phyloP scores from a whole-genome alignment of 2,329 filamentous ascomycete species.

The Hypoxylon sp. region DNA sequence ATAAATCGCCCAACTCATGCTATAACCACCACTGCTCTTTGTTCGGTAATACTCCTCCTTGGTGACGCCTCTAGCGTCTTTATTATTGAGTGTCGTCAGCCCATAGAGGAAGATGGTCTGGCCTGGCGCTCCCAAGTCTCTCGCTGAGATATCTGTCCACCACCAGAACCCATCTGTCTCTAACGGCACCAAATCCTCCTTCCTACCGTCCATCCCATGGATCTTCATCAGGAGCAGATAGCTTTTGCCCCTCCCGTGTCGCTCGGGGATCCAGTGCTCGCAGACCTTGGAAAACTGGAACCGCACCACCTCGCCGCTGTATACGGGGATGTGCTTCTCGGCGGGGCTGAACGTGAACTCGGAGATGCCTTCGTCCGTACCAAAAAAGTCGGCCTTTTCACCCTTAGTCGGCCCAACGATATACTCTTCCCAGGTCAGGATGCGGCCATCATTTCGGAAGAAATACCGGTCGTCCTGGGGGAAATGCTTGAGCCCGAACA shows the following conservation, averaged over 20 bases:
- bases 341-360: slow-evolving; percentile 72
- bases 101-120: slow-evolving; percentile 75
- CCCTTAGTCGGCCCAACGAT: slow-evolving; percentile 70
- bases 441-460: slow-evolving; percentile 78
- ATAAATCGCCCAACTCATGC: slow-evolving; percentile 61
- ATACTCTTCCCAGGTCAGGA: slow-evolving; percentile 85
- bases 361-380: slow-evolving; percentile 65
- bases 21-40: slow-evolving; percentile 58
- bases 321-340: slow-evolving; percentile 70
- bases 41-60: slow-evolving; percentile 60
- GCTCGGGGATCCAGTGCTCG: slow-evolving; percentile 83
- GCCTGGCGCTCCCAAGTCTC: slow-evolving; percentile 76
- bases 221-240: slow-evolving; percentile 79
- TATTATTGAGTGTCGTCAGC: slow-evolving; percentile 64
- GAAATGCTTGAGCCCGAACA: slow-evolving; percentile 86
- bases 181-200: slow-evolving; percentile 77
- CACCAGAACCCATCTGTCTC: slow-evolving; percentile 84
- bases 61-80: slow-evolving; percentile 63
- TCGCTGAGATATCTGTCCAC: slow-evolving; percentile 80
- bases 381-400: slow-evolving; percentile 63
- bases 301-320: slow-evolving; percentile 69
- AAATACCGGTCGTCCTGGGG: slow-evolving; percentile 77
- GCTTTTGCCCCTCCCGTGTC: slow-evolving; percentile 73
- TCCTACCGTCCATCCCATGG: slow-evolving; percentile 74
- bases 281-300: slow-evolving; percentile 87